Evolutionary conservation across 306 rosid species (phyloP), one percentile per base, ranked within the genome.

Genomic region (Astragalus membranaceus): DNA sequence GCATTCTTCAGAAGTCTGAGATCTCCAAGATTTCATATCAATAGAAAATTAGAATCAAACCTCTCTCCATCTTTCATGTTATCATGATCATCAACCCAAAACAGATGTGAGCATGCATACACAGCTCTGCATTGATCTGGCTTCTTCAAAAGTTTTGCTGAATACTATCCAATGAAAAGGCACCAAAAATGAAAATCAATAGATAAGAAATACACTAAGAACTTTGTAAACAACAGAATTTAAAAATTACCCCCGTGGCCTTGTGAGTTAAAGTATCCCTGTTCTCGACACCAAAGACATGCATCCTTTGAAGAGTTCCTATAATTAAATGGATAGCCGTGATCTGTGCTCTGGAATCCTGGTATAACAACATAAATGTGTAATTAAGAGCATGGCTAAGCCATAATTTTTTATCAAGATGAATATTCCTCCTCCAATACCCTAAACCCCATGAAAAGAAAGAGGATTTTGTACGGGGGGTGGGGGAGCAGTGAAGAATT

Each of bases 251-350:
- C 97, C 99, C 99, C 0, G 97, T 95, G 79, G 99, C 99, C 84
- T 95, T 95, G 96, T 95, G 99, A 32, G 99, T 95, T 77, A 95
- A 88, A 53, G 99, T 95, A 78, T 95, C 99, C 80, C 97, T 87
- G 86, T 95, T 95, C 82, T 95, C 99, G 74, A 95, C 88, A 62
- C 99, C 99, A 74, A 95, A 95, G 67, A 95, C 86, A 41, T 89
- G 99, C 97, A 91, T 95, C 87, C 95, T 91, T 83, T 95, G 99
- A 81, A 95, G 99, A 61, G 97, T 95, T 75, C 99, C 99, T 54
- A 95, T 82, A 75, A 95, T 95, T 75, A 95, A 79, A 87, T 95
- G 97, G 74, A 95, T 75, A 8, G 96, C 96, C 50, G 99, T 95
- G 78, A 95, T 75, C 78, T 95, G 99, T 70, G 99, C 89, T 82